Percentiles rank a stretch among this genome's conserved stretches.
phyloP scores from a whole-genome alignment of 2,329 filamentous ascomycete species.

The Mollisia scopiformis region DNA sequence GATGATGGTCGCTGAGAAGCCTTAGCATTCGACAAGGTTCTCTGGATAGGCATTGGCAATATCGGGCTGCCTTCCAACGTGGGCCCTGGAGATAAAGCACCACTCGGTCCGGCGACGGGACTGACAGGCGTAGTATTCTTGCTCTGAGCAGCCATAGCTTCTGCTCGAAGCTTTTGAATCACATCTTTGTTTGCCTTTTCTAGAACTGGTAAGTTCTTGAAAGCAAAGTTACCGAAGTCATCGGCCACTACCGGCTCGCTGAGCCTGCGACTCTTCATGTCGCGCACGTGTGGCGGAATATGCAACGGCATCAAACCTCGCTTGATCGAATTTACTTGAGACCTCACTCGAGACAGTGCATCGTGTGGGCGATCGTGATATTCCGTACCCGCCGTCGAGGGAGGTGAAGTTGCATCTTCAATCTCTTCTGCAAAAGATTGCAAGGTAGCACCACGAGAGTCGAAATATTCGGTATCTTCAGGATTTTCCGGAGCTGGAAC shows the following conservation, averaged over 20 bases:
- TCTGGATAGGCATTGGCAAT: slow-evolving; percentile 77
- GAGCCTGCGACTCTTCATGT: slow-evolving; percentile 82
- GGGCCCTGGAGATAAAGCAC: slow-evolving; percentile 60
- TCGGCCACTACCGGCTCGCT: slow-evolving; percentile 89
- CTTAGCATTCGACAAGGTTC: slow-evolving; percentile 83
- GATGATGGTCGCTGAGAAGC: slow-evolving; percentile 79
- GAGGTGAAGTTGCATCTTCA: slow-evolving; percentile 82
- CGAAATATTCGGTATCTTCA: slow-evolving; percentile 98
- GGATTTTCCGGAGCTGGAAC: slow-evolving; percentile 90
- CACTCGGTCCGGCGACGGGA: slow-evolving; percentile 23
- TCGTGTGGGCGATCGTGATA: slow-evolving; percentile 93
- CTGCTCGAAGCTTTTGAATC: slow-evolving; percentile 91
- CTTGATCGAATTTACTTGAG: slow-evolving; percentile 86
- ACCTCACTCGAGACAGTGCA: slow-evolving; percentile 85
- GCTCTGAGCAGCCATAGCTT: slow-evolving; percentile 74
- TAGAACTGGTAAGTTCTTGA: slow-evolving; percentile 94
- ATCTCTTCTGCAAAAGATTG: slow-evolving; percentile 93
- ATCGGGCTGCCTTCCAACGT: slow-evolving; percentile 85
- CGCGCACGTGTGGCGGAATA: slow-evolving; percentile 94
- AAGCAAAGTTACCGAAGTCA: slow-evolving; percentile 95
- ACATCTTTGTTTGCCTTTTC: slow-evolving; percentile 99
- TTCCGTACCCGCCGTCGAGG: slow-evolving; percentile 72
- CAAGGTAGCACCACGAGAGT: slow-evolving; percentile 85
- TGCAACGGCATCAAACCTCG: slow-evolving; percentile 92
- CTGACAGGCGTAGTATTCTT: slow-evolving; percentile 45